phyloP scores from a whole-genome alignment of 202 grass and related monocot species.

The Bolboschoenoplectus hybrid region DNA sequence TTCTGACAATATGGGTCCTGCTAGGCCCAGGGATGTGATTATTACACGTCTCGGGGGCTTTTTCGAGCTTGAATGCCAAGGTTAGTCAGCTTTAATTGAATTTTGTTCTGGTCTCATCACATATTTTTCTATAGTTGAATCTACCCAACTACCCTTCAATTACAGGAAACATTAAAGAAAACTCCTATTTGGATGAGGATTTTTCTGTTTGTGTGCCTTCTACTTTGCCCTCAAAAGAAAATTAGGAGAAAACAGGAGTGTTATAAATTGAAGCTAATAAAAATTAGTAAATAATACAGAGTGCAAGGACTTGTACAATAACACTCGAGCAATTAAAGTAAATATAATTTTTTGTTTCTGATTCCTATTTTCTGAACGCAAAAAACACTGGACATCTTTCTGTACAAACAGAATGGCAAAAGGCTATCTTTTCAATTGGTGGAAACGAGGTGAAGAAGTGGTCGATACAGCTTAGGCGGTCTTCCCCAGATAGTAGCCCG shows the following conservation, averaged over 20 bases:
- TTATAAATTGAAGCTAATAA: background rate
- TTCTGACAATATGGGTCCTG: slow-evolving; percentile 60
- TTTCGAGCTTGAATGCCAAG: slow-evolving; percentile 99
- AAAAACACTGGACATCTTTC: slow-evolving; percentile 29
- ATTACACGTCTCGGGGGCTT: slow-evolving; percentile 88
- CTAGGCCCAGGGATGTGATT: slow-evolving; percentile 74
- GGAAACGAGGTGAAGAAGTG: slow-evolving; percentile 96
- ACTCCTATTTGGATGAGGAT: slow-evolving; percentile 30
- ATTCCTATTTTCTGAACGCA: slow-evolving; percentile 2
- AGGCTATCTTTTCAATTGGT: slow-evolving; percentile 87
- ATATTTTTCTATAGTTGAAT: slow-evolving; percentile 25
- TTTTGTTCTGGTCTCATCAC: slow-evolving; percentile 7
- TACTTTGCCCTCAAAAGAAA: background rate
- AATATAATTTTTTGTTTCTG: slow-evolving; percentile 1
- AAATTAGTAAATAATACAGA: background rate
- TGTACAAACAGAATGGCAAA: slow-evolving; percentile 84
- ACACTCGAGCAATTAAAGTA: background rate
- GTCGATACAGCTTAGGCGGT: slow-evolving; percentile 78
- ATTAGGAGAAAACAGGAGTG: background rate
- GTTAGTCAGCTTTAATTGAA: slow-evolving; percentile 41
- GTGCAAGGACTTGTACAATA: background rate
- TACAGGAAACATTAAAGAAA: slow-evolving; percentile 26
- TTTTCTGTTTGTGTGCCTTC: slow-evolving; percentile 11
- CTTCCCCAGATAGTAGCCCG: slow-evolving; percentile 76
- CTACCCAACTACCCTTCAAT: background rate